phyloP scores from a whole-genome alignment of 2,329 filamentous ascomycete species.

The Incumbomyces lentus region DNA sequence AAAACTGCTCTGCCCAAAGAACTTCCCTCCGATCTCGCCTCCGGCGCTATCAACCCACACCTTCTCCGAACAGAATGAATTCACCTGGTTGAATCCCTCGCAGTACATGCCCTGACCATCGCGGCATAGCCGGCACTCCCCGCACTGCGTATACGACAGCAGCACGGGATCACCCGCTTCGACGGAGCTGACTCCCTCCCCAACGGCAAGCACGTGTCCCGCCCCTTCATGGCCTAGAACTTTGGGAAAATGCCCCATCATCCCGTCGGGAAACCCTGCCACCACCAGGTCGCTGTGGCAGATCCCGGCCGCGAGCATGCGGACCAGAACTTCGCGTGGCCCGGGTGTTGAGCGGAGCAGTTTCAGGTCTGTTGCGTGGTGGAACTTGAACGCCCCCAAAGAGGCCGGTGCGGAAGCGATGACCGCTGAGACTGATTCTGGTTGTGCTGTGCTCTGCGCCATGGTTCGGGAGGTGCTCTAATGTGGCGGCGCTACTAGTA shows the following conservation, averaged over 20 bases:
- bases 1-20: slow-evolving; percentile 42
- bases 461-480: no score
- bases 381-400: not conserved
- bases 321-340: slow-evolving; percentile 42
- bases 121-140: slow-evolving; percentile 39
- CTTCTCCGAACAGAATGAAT: slow-evolving; percentile 26
- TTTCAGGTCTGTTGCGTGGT: not conserved
- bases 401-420: slow-evolving; percentile 2
- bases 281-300: slow-evolving; percentile 47
- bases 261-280: slow-evolving; percentile 28
- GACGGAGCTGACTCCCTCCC: slow-evolving; percentile 32
- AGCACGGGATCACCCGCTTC: slow-evolving; percentile 38
- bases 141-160: slow-evolving; percentile 40
- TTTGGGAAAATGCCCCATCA: slow-evolving; percentile 34
- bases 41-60: slow-evolving; percentile 17
- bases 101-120: slow-evolving; percentile 40
- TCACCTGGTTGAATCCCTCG: slow-evolving; percentile 37
- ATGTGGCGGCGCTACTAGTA: no score
- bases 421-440: not conserved
- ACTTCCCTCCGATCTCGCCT: slow-evolving; percentile 28
- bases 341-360: not conserved
- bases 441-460: not conserved
- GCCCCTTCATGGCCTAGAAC: slow-evolving; percentile 48
- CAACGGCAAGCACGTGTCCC: slow-evolving; percentile 40
- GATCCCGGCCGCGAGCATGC: slow-evolving; percentile 44